Evolutionary conservation across 441 rosid genomes (phyloP), one percentile per base, ranked within the genome.

Genomic region (Adansonia rubrostipa): DNA sequence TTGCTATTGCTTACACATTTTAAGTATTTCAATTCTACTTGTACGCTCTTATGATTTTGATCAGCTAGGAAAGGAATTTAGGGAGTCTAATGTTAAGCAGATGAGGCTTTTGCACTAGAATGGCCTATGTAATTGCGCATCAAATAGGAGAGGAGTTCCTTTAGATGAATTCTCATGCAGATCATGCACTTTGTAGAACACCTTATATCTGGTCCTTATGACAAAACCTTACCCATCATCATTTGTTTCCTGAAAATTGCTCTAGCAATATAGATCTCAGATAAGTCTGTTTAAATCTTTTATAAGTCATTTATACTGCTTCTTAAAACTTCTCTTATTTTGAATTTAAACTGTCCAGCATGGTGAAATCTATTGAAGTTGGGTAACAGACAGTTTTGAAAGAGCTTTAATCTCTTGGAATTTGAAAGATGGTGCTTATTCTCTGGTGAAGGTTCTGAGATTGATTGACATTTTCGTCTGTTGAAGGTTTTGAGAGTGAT

Each of bases 391-490:
- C 74, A 28, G 62, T 71, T 53, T 53, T 28, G 24, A 51, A 28
- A 71, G 24, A 61, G 47, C 57, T 20, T 28, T 19, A 44, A 13
- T 19, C 8, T 66, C 53, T 66, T 66, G 28, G 71, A 71, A 51
- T 71, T 33, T 15, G 73, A 36, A 69, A 71, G 13, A 60, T 71
- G 74, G 45, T 71, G 45, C 74, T 24, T 71, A 24, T 71, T 53
- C 62, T 40, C 28, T 14, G 42, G 42, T 36, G 42, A 36, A 36
- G 54, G 44, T 70, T 48, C 6, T 71, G 36, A 71, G 53, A 68
- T 19, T 45, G 15, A 9, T 5, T 45, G 54, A 11, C 54, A 9
- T 68, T 62, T 57, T 64, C 47, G 3, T 66, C 51, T 44, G 53
- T 3, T 44, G 71, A 44, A 44, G 53, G 28, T 67, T 17, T 44